Base-by-base conservation (phyloP, 2,329 filamentous ascomycete genomes). In the Cladosporium sp. region DNA sequence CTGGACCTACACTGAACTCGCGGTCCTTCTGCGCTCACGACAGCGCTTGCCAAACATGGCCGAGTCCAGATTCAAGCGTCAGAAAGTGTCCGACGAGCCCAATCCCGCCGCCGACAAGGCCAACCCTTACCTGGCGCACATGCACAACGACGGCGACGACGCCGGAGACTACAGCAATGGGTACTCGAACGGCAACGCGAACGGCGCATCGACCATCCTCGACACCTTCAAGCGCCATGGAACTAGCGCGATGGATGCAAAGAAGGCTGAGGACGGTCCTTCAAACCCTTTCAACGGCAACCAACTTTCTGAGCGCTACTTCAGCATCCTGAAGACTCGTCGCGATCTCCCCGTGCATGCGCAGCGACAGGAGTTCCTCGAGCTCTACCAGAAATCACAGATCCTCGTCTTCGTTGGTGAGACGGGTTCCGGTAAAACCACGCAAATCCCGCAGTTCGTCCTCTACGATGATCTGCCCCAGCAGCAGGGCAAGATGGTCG, bases 381-480 rank as follows among this genome's bases (percentile, higher is more conserved):
- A 91, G 66, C 82, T 95, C 66, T 98, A 95, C 74, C 95, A 98
- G 65, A 83, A 86, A 64, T 89, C 85, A 19, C 93, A 98, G 73
- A 96, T 98, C 61, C 83, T 98, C 56, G 93, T 98, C 64, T 96
- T 98, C 66, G 93, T 98, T 59, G 93, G 93, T 76, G 93, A 98
- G 78, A 98, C 93, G 8, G 93, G 95, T 82, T 98, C 93, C 60
- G 93, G 93, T 75, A 98, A 98, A 77, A 98, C 93, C 4, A 98
- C 93, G 0, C 93, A 98, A 77, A 97, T 98, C 56, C 93, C 93
- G 2, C 93, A 98, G 71, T 98, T 96, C 70, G 92, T 98, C 60
- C 83, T 98, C 38, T 97, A 87, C 77, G 93, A 98, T 73, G 93
- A 98, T 72, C 80, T 96, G 32, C 92, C 93, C 22, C 89, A 97